Percentiles rank a stretch among this genome's conserved stretches.
Conservation (phyloP, 495 filamentous ascomycete genomes). For the Schizothecium vesticola region DNA sequence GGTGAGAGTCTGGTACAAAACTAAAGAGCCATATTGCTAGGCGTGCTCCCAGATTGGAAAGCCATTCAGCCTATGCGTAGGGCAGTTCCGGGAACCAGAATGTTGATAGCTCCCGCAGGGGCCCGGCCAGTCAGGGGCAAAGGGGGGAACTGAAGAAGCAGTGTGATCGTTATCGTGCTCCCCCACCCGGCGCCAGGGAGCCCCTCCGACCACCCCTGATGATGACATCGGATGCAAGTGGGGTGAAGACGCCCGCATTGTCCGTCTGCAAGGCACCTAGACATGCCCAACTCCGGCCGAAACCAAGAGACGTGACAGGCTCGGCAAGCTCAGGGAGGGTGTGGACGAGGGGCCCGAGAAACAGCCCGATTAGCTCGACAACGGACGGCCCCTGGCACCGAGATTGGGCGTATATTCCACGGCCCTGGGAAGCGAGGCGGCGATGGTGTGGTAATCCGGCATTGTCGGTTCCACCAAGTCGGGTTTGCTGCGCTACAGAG, state of each 20-base stretch:
- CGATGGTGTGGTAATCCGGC: neutral
- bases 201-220: neutral
- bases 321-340: conserved; percentile 2
- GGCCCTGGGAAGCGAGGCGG: conserved; percentile 1
- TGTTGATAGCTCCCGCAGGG: conserved; percentile 1
- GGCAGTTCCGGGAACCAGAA: conserved; percentile 22
- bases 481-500: neutral
- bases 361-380: conserved; percentile 18
- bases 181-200: neutral
- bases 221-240: conserved; percentile 15
- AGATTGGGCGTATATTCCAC: conserved; percentile 2
- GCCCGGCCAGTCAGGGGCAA: neutral
- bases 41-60: conserved; percentile 20
- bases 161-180: neutral
- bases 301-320: neutral
- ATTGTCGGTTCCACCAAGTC: neutral
- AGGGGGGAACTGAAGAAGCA: neutral
- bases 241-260: conserved; percentile 10
- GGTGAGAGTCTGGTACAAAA: conserved; percentile 16
- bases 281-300: conserved; percentile 8
- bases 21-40: conserved; percentile 21
- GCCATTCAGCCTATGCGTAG: conserved; percentile 26
- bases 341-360: conserved; percentile 13
- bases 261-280: conserved; percentile 5
- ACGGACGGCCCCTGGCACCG: neutral